Conservation (phyloP, 352 stramenopile species). For the Phytopythium montanum region DNA sequence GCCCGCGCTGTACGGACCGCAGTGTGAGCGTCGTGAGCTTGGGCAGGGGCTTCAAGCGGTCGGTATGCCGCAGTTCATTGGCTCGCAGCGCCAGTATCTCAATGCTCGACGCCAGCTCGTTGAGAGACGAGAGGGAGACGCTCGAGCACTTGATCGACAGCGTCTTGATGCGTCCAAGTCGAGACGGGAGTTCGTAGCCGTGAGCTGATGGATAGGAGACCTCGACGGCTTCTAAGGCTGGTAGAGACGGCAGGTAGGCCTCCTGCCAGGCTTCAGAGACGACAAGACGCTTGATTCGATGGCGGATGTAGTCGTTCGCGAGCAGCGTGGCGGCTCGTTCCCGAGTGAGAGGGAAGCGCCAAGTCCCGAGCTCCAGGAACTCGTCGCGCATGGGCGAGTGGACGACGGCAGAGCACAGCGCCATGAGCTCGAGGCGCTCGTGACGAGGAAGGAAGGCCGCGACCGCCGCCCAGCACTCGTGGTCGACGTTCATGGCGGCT, state of each 20-base stretch:
- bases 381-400: background rate
- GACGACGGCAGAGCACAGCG: conserved; percentile 1
- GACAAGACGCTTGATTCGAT: background rate
- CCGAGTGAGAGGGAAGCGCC: background rate
- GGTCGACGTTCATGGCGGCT: background rate
- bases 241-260: background rate
- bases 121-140: background rate
- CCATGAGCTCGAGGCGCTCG: background rate
- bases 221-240: background rate
- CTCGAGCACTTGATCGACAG: background rate
- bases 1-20: background rate
- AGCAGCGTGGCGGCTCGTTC: background rate
- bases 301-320: background rate
- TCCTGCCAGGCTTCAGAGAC: background rate
- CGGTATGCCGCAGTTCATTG: background rate
- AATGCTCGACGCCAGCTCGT: background rate
- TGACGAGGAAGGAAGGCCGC: background rate
- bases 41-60: background rate
- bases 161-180: background rate
- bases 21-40: background rate
- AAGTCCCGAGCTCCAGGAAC: background rate
- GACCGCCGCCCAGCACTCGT: conserved; percentile 6
- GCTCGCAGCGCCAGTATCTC: background rate
- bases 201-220: background rate
- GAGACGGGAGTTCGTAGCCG: background rate